These are phyloP conservation scores for Limnomonas spitsbergensis DNA, from an alignment of 139 green algal species.

Conservation along the genomic window DNA sequence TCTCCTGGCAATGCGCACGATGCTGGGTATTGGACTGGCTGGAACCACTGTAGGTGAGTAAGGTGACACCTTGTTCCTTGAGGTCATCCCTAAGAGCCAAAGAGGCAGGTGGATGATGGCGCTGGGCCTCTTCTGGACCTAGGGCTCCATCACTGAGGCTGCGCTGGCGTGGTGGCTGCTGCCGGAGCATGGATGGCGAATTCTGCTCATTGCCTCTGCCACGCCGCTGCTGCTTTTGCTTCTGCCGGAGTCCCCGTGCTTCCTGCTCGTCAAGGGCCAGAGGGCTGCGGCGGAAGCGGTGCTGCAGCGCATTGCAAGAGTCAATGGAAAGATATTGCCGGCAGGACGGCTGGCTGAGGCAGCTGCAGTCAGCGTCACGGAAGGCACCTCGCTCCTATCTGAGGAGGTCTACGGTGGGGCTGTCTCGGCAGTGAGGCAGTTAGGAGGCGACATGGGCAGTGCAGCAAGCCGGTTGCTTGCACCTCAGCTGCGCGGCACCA, in stretches of 20 bases:
- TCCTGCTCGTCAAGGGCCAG: not conserved
- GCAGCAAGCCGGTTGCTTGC: not conserved
- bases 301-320: not conserved
- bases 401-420: not conserved
- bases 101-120: conserved; percentile 1
- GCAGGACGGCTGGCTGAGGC: not conserved
- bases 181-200: not conserved
- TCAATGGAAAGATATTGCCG: not conserved
- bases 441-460: not conserved
- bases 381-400: not conserved
- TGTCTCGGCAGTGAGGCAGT: not conserved
- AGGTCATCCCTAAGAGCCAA: not conserved
- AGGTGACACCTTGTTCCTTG: not conserved
- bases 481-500: not conserved
- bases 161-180: not conserved
- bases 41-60: not conserved
- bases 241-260: not conserved
- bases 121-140: not conserved
- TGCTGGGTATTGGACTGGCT: conserved; percentile 1
- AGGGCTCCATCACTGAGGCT: not conserved
- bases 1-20: not conserved
- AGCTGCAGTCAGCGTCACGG: not conserved
- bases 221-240: not conserved
- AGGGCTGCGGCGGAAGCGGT: not conserved
- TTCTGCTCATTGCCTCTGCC: not conserved